phyloP scores from a whole-genome alignment of 257 asterid species.

The Jacaranda copaia region DNA sequence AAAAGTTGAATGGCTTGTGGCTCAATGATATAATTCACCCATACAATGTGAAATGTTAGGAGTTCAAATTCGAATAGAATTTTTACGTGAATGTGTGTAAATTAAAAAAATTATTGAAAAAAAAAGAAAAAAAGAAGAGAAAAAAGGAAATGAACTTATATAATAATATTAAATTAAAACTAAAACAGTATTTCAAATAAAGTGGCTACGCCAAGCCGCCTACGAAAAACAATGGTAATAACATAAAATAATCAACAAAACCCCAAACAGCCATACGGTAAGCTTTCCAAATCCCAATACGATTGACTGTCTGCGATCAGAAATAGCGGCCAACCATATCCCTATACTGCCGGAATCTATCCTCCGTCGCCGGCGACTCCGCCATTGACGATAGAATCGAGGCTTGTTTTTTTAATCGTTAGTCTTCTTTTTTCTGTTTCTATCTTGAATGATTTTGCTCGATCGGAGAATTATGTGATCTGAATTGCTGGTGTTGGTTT shows the following conservation, averaged over 20 bases:
- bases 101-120: no score
- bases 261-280: conserved; percentile 30
- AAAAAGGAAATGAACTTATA: no score
- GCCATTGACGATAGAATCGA: conserved; percentile 1
- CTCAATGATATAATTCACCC: no score
- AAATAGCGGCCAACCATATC: neutral
- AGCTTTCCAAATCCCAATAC: conserved; percentile 40
- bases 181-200: no score
- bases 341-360: neutral
- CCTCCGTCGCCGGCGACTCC: conserved; percentile 27
- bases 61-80: no score
- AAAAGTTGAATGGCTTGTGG: no score
- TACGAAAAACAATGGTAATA: no score
- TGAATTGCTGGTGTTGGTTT: neutral
- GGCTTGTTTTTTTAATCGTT: conserved; percentile 26
- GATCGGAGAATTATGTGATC: conserved; percentile 38
- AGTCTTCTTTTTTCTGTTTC: neutral
- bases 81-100: no score
- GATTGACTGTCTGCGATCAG: conserved; percentile 33
- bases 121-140: no score
- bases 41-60: no score
- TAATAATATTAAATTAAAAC: no score
- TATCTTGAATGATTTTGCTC: neutral
- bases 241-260: neutral
- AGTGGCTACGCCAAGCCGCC: no score